Evolutionary conservation across 768 basidiomycete species (phyloP), one percentile per base, ranked within the genome.

Genomic region (Russula virescens): DNA sequence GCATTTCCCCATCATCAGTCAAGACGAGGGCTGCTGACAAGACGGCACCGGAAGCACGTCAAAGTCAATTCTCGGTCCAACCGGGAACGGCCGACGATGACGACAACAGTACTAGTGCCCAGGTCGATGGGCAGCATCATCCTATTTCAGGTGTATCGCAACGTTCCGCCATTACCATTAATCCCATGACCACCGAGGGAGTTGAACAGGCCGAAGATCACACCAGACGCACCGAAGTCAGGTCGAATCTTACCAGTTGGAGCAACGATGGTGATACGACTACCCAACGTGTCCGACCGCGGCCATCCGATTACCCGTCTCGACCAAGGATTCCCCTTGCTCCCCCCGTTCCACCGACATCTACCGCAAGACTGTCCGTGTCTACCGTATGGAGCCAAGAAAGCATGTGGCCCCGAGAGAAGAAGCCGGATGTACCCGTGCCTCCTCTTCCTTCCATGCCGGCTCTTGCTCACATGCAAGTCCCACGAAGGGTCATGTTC

Each of bases 311-410:
- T 8, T 21, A 45, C 46, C 49, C 52, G 11, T 5, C 51, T 14
- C 57, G 28, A 26, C 46, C 56, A 25, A 47, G 21, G n/a, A 31
- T 25, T 11, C 34, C 8, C 25, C 56, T 26, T 48, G 16, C 40
- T 18, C 56, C 50, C n/a, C 51, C 51, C 18, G 19, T 47, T 25
- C 52, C 47, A 14, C 51, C 13, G 28, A 48, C 31, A 3, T 14
- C 52, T 1, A 26, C 21, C 18, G 25, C 47, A 9, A 60, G 58
- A 50, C 11, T 50, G 18, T 64, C 63, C 43, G 35, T 60, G 14
- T 60, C 63, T 34, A 64, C 63, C 1, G 48, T 60, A 18, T 64
- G 63, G 58, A 64, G 58, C 51, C 63, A 60, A 43, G 63, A 64
- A 28, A 64, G 63, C 58, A 60, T 55, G 58, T 60, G 58, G 63